phyloP scores from a whole-genome alignment of 257 asterid species.

The Paraleonurus japonicus region DNA sequence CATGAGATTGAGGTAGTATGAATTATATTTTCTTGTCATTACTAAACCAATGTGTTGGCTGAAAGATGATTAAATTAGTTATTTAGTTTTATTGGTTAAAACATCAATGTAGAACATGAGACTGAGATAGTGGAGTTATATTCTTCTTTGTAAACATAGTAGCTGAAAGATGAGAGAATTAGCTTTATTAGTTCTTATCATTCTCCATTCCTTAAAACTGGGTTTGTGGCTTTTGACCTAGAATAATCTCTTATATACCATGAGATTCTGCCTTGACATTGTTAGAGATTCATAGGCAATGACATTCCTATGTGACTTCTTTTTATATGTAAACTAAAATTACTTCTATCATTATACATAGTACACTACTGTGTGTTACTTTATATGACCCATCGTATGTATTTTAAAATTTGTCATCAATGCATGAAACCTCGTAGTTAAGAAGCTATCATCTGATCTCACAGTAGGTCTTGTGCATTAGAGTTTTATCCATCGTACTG shows the following conservation, averaged over 20 bases:
- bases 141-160: slow-evolving; percentile 9
- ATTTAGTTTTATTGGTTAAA: neutral
- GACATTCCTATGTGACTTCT: neutral
- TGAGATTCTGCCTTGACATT: neutral
- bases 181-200: neutral
- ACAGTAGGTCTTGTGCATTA: neutral
- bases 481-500: neutral
- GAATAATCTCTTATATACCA: neutral
- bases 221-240: neutral
- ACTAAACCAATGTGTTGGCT: neutral
- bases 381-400: neutral
- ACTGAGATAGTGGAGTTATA: neutral
- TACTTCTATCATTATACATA: neutral
- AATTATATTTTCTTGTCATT: neutral
- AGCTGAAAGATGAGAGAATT: slow-evolving; percentile 14
- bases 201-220: neutral
- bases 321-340: neutral
- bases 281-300: neutral
- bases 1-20: neutral
- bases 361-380: neutral
- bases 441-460: neutral
- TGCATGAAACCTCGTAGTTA: neutral
- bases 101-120: slow-evolving; percentile 11
- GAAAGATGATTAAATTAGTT: neutral
- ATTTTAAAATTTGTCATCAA: neutral